Conservation (phyloP, 129 eudicot species). For the Kitagawia praeruptora region DNA sequence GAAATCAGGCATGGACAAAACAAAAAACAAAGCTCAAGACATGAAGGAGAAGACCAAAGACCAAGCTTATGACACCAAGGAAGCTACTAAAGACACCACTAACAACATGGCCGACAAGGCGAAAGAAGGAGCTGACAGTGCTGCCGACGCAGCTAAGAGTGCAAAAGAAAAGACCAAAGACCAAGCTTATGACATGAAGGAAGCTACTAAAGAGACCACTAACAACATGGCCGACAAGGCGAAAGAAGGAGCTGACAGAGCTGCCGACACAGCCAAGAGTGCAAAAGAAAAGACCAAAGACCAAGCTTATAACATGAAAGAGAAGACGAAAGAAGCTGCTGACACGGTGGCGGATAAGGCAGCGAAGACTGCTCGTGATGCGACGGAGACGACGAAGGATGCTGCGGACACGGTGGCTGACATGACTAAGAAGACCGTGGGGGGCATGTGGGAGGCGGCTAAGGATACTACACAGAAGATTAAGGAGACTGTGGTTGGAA, state of each 20-base stretch:
- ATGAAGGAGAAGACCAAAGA: slow-evolving; percentile 30
- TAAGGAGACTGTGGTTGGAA: slow-evolving; percentile 78
- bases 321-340: slow-evolving; percentile 29
- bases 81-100: slow-evolving; percentile 21
- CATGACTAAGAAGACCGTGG: slow-evolving; percentile 46
- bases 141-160: slow-evolving; percentile 33
- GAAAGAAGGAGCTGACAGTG: slow-evolving; percentile 31
- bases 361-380: background rate
- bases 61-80: slow-evolving; percentile 18
- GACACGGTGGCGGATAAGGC: slow-evolving; percentile 25
- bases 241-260: slow-evolving; percentile 31
- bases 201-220: slow-evolving; percentile 21
- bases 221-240: slow-evolving; percentile 18
- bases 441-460: slow-evolving; percentile 63
- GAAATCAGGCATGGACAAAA: slow-evolving; percentile 26
- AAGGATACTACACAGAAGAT: slow-evolving; percentile 58
- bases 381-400: slow-evolving; percentile 39
- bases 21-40: slow-evolving; percentile 25
- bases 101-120: slow-evolving; percentile 18
- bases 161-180: slow-evolving; percentile 25
- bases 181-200: slow-evolving; percentile 19
- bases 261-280: slow-evolving; percentile 33
- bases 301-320: slow-evolving; percentile 19
- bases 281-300: slow-evolving; percentile 26
- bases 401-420: slow-evolving; percentile 32